A percentile compares a stretch with the other conserved stretches of the same genome.
Evolutionary conservation across 192 early-diverging fungal genomes (phyloP).

Genomic region (Coemansia aciculifera): DNA sequence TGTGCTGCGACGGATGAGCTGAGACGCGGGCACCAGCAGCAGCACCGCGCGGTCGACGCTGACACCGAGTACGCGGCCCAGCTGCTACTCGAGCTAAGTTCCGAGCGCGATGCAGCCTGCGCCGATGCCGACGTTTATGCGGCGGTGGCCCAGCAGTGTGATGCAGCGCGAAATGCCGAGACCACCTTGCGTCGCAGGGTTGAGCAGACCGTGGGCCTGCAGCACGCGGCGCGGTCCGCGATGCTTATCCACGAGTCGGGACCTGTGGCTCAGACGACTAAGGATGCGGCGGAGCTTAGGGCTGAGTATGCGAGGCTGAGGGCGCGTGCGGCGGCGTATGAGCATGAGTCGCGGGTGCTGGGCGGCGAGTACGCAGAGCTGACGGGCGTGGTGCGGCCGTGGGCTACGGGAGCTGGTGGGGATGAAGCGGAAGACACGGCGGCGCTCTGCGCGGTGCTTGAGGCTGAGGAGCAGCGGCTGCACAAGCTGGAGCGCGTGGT

Average conservation of each 20-base stretch:
- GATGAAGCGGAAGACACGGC: constrained; percentile 36
- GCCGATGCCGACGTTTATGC: not conserved
- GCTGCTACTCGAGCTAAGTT: constrained; percentile 47
- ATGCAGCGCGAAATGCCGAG: constrained; percentile 12
- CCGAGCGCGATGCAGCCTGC: constrained; percentile 31
- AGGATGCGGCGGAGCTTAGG: constrained; percentile 11
- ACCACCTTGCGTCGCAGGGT: constrained; percentile 20
- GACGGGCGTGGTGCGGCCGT: constrained; percentile 31
- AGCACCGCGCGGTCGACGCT: constrained; percentile 20
- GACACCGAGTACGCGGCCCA: constrained; percentile 44
- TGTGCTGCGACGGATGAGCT: constrained; percentile 21
- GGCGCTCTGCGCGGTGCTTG: constrained; percentile 30
- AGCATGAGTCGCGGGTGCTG: constrained; percentile 24
- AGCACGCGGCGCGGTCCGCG: constrained; percentile 25
- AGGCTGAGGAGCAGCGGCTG: constrained; percentile 41
- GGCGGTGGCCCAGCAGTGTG: constrained; percentile 8
- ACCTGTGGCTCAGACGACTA: not conserved
- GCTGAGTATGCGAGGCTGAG: constrained; percentile 36
- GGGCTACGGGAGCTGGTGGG: constrained; percentile 18
- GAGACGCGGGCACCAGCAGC: constrained; percentile 26
- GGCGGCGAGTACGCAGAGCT: constrained; percentile 45
- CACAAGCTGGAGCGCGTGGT: constrained; percentile 55
- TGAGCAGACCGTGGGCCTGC: constrained; percentile 29
- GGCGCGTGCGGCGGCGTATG: constrained; percentile 14
- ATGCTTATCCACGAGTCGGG: constrained; percentile 3